These are phyloP conservation scores for Aureobasidium lini DNA, from an alignment of 2,329 filamentous ascomycete genomes.

Conservation along the genomic window DNA sequence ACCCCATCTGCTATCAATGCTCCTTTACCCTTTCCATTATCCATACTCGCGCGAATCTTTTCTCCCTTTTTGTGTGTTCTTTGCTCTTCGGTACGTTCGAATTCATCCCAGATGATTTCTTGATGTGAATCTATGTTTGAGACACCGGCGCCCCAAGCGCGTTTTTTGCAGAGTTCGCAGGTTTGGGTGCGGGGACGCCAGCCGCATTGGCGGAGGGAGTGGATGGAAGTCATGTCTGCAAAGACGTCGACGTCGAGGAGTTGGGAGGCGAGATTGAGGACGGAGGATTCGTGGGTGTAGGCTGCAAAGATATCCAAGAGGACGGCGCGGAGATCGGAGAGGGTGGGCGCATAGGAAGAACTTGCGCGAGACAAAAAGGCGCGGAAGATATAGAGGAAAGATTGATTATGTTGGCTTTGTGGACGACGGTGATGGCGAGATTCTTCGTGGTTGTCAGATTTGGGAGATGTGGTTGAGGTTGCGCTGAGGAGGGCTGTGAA, in stretches of 20 bases:
- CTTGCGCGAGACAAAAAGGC: constrained; percentile 82
- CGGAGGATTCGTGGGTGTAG: constrained; percentile 89
- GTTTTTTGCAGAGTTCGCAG: constrained; percentile 75
- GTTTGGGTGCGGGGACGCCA: constrained; percentile 83
- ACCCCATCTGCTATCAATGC: constrained; percentile 30
- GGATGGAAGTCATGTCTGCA: constrained; percentile 67
- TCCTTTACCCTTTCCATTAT: constrained; percentile 37
- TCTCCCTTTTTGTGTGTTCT: constrained; percentile 19
- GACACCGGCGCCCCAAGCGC: constrained; percentile 84
- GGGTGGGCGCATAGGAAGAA: constrained; percentile 64
- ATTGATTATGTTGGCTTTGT: constrained; percentile 26
- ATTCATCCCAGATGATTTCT: constrained; percentile 19
- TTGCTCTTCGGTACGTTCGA: constrained; percentile 27
- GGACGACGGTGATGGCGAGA: neutral
- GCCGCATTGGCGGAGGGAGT: constrained; percentile 68
- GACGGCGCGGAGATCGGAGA: constrained; percentile 79
- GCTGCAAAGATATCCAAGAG: constrained; percentile 87
- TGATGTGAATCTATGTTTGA: constrained; percentile 55
- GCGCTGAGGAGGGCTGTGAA: constrained; percentile 17
- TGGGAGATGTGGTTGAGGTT: constrained; percentile 19
- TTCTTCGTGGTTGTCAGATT: neutral
- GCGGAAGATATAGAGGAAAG: constrained; percentile 81
- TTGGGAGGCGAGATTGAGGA: constrained; percentile 75
- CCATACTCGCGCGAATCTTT: constrained; percentile 23
- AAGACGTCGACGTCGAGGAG: constrained; percentile 87